phyloP scores from a whole-genome alignment of 2,329 filamentous ascomycete genomes.

The Clarireedia monteithiana region DNA sequence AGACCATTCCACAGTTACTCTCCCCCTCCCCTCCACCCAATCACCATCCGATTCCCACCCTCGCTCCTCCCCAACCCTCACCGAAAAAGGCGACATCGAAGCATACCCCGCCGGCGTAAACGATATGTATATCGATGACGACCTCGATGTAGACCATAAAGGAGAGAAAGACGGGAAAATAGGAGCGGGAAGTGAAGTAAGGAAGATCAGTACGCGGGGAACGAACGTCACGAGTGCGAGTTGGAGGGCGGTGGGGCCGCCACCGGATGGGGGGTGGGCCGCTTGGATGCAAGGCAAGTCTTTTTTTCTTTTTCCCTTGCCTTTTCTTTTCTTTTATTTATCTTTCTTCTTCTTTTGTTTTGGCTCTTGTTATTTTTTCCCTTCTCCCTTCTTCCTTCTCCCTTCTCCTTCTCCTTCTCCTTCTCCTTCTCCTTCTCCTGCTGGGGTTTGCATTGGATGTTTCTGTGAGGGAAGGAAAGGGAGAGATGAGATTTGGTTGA shows the following conservation, averaged over 20 bases:
- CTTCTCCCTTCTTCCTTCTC: not conserved
- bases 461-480: too few species aligned
- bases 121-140: not conserved
- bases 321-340: not conserved
- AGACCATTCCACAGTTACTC: too few species aligned
- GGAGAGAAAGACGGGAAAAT: not conserved
- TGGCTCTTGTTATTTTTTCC: not conserved
- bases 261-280: conserved; percentile 25
- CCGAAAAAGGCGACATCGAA: not conserved
- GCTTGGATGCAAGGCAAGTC: conserved; percentile 26
- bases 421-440: too few species aligned
- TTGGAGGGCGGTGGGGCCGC: conserved; percentile 26
- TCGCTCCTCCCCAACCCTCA: too few species aligned
- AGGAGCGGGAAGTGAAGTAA: not conserved
- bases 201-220: conserved; percentile 5
- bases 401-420: too few species aligned
- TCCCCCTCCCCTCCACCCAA: too few species aligned
- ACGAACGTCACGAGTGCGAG: conserved; percentile 22
- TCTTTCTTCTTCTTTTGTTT: not conserved
- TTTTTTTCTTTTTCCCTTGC: not conserved
- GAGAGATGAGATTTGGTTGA: too few species aligned
- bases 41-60: too few species aligned
- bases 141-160: not conserved
- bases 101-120: not conserved
- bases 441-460: too few species aligned